phyloP scores from a whole-genome alignment of 495 filamentous ascomycete species.

The Glonium stellatum region DNA sequence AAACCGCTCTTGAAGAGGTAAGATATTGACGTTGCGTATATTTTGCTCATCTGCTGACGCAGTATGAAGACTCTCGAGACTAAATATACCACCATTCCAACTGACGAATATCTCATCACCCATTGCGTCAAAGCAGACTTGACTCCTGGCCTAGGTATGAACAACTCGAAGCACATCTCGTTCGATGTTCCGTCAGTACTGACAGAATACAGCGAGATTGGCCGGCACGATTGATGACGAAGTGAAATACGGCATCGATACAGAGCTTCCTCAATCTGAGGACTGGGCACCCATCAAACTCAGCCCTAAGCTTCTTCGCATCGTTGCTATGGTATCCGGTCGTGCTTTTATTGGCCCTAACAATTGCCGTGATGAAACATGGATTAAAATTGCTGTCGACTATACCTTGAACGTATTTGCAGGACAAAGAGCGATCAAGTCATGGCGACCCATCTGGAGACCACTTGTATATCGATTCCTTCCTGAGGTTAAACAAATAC shows the following conservation, averaged over 20 bases:
- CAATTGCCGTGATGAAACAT: slow-evolving; percentile 1
- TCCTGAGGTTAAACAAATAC: background rate
- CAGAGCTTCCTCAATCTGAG: background rate
- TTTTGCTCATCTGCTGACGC: background rate
- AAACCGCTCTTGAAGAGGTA: background rate
- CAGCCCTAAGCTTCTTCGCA: background rate
- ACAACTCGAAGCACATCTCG: background rate
- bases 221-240: background rate
- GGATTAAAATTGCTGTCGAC: background rate
- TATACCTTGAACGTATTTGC: slow-evolving; percentile 6
- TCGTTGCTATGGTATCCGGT: background rate
- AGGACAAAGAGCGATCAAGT: background rate
- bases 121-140: slow-evolving; percentile 22
- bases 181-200: background rate
- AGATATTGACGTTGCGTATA: background rate
- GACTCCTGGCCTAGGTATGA: slow-evolving; percentile 22
- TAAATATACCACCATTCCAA: slow-evolving; percentile 18
- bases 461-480: background rate
- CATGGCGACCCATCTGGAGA: background rate
- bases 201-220: background rate
- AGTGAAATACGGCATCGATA: background rate
- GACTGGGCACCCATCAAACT: background rate
- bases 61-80: slow-evolving; percentile 12
- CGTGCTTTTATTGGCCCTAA: slow-evolving; percentile 6
- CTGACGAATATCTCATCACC: slow-evolving; percentile 5